phyloP scores from a whole-genome alignment of 441 rosid species.

The Pelargonium cotyledonis region DNA sequence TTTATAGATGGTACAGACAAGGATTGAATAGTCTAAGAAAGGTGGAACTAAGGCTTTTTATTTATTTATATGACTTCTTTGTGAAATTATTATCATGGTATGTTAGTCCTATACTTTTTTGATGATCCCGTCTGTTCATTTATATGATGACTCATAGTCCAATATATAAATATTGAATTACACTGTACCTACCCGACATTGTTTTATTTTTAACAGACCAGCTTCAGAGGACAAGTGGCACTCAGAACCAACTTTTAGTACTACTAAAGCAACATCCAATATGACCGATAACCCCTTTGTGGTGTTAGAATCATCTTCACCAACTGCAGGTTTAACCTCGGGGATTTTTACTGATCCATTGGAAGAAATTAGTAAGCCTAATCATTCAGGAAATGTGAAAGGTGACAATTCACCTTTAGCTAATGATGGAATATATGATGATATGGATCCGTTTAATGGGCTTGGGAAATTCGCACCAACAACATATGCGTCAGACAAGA shows the following conservation, averaged over 20 bases:
- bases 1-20: neutral
- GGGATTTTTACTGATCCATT: constrained; percentile 46
- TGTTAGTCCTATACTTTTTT: neutral
- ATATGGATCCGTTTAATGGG: constrained; percentile 52
- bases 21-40: neutral
- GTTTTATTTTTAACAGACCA: constrained; percentile 3
- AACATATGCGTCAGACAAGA: constrained; percentile 29
- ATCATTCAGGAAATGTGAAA: constrained; percentile 44
- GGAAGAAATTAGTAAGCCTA: constrained; percentile 50
- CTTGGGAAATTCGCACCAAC: constrained; percentile 50
- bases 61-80: neutral
- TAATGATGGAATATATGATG: constrained; percentile 46
- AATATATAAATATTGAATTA: neutral
- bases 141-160: neutral
- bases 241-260: constrained; percentile 32
- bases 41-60: neutral
- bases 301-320: constrained; percentile 49
- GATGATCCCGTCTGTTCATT: neutral
- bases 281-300: constrained; percentile 63
- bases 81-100: neutral
- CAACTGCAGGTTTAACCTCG: constrained; percentile 26
- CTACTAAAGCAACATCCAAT: constrained; percentile 39
- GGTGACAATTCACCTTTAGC: constrained; percentile 36
- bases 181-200: neutral
- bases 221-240: neutral